phyloP scores from a whole-genome alignment of 768 basidiomycete genomes.

The Boletus vinaceobasis region DNA sequence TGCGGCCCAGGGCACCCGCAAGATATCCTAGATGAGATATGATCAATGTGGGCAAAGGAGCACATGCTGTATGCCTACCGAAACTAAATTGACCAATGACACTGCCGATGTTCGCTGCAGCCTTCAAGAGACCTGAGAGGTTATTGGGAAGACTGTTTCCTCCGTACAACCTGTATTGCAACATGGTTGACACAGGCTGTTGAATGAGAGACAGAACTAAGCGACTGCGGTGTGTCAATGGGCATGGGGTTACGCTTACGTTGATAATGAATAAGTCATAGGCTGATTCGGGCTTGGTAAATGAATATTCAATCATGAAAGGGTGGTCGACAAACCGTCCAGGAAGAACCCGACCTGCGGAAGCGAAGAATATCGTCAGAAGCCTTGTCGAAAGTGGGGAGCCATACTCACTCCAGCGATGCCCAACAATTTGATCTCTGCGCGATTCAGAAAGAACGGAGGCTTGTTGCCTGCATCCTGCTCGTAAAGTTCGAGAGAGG shows the following conservation, averaged over 20 bases:
- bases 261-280: slow-evolving; percentile 74
- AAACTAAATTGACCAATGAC: slow-evolving; percentile 68
- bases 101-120: slow-evolving; percentile 67
- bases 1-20: slow-evolving; percentile 66
- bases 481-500: slow-evolving; percentile 28
- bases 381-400: background rate
- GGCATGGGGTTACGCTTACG: slow-evolving; percentile 31
- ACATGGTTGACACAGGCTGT: slow-evolving; percentile 70
- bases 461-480: slow-evolving; percentile 30
- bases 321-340: slow-evolving; percentile 46
- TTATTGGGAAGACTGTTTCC: slow-evolving; percentile 49
- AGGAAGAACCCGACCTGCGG: slow-evolving; percentile 65
- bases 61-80: slow-evolving; percentile 33
- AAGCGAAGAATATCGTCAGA: background rate
- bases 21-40: slow-evolving; percentile 44
- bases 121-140: slow-evolving; percentile 62
- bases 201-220: slow-evolving; percentile 18
- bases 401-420: slow-evolving; percentile 52
- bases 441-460: slow-evolving; percentile 38
- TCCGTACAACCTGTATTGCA: slow-evolving; percentile 61
- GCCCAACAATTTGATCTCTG: slow-evolving; percentile 58
- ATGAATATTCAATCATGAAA: background rate
- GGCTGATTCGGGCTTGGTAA: slow-evolving; percentile 37
- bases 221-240: background rate
- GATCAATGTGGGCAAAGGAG: background rate